These are phyloP conservation scores for Streptanthus diversifolius DNA, from an alignment of 345 rosid genomes.

Conservation along the genomic window DNA sequence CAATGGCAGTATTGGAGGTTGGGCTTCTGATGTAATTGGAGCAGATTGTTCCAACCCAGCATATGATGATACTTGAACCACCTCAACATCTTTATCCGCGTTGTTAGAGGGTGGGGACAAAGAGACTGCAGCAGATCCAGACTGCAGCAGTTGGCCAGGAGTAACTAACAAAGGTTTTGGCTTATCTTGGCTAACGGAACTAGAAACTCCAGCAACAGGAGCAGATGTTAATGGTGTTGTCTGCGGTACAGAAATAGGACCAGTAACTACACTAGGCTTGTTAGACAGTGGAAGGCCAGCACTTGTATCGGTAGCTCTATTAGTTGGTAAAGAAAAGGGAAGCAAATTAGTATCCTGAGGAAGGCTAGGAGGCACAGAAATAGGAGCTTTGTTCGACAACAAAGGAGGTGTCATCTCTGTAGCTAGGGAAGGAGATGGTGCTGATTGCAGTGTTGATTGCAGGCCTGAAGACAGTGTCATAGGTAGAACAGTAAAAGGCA, in stretches of 20 bases:
- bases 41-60: slow-evolving; percentile 46
- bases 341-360: slow-evolving; percentile 44
- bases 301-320: slow-evolving; percentile 47
- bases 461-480: slow-evolving; percentile 27
- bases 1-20: slow-evolving; percentile 80
- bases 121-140: slow-evolving; percentile 44
- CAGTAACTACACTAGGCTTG: slow-evolving; percentile 46
- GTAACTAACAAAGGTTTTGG: slow-evolving; percentile 56
- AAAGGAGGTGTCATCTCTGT: slow-evolving; percentile 55
- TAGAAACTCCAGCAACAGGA: slow-evolving; percentile 41
- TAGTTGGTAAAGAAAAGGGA: slow-evolving; percentile 46
- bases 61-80: slow-evolving; percentile 56
- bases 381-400: slow-evolving; percentile 46
- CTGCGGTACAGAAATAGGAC: slow-evolving; percentile 48
- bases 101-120: slow-evolving; percentile 44
- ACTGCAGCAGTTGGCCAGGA: slow-evolving; percentile 73
- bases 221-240: slow-evolving; percentile 42
- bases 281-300: slow-evolving; percentile 40
- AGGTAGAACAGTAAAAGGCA: slow-evolving; percentile 30
- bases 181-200: slow-evolving; percentile 43
- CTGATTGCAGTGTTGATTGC: slow-evolving; percentile 38
- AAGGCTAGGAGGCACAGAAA: slow-evolving; percentile 45
- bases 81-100: slow-evolving; percentile 66
- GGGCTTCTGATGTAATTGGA: slow-evolving; percentile 49
- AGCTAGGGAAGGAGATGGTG: slow-evolving; percentile 49